These are phyloP conservation scores for Talaromyces sp. DNA, from an alignment of 2,329 filamentous ascomycete genomes.

Conservation along the genomic window DNA sequence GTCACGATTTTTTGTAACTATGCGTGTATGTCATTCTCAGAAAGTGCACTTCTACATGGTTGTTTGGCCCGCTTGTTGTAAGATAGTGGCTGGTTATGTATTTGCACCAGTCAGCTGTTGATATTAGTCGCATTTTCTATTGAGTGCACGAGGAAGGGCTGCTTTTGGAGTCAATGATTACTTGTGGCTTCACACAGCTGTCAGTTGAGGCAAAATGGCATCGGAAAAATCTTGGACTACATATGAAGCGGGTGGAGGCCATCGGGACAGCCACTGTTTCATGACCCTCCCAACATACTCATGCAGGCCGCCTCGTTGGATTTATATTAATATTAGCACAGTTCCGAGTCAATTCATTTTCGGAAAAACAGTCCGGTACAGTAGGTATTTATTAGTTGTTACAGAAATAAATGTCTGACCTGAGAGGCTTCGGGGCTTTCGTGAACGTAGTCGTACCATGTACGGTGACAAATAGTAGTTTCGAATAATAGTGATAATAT, in stretches of 20 bases:
- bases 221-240: background rate
- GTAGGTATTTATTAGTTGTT: background rate
- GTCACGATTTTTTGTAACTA: background rate
- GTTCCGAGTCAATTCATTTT: background rate
- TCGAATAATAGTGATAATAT: background rate
- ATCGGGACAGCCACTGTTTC: background rate
- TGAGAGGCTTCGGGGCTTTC: background rate
- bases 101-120: background rate
- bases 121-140: background rate
- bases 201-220: background rate
- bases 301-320: background rate
- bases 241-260: background rate
- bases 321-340: background rate
- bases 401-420: background rate
- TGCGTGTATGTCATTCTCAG: background rate
- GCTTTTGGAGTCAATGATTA: background rate
- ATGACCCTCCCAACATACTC: background rate
- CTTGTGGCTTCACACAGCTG: background rate
- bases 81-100: background rate
- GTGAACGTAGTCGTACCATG: too few relatives aligned
- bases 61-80: background rate
- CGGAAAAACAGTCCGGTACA: background rate
- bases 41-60: background rate
- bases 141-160: background rate
- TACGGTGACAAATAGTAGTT: too few relatives aligned